Base-by-base conservation (phyloP, 2,329 filamentous ascomycete genomes). In the Erysiphe pulchra region DNA sequence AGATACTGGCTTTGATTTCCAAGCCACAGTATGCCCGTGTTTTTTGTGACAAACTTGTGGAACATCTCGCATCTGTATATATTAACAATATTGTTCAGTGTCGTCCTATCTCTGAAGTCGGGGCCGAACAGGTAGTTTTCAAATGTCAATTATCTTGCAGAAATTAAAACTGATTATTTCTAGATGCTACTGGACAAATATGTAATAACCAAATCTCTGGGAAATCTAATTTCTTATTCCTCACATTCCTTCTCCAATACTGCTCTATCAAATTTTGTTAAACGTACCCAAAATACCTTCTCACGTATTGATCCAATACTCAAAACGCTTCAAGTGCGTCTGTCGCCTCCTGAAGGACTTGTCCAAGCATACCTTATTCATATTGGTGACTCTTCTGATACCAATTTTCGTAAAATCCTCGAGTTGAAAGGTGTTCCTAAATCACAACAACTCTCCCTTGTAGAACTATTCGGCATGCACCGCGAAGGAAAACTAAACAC, bases 301-400 rank as follows among this genome's bases (percentile, higher is more conserved):
- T 75, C 75, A 48, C 83, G 85, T 52, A 77, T 95, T 51, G 87
- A 95, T 56, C 81, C 84, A 0, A 71, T 98, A 18, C 77, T 98
- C 54, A 98, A 98, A 63, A 95, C 90, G 2, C 72, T 98, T 2
- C 90, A 98, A 66, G 87, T 98, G 42, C 83, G 83, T 28, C 76
- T 86, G 2, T 82, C 80, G 4, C 90, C 90, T 0, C 81, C 87
- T 0, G 90, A 98, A 65, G 87, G 83, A 1, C 73, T 98, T 3
- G 86, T 98, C 0, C 87, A 95, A 63, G 90, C 90, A 32, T 98
- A 98, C 60, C 75, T 98, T 32, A 92, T 95, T 60, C 90, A 95
- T 63, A 90, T 98, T 52, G 85, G 75, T 52, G 90, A 98, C 65
- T 77, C 81, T 47, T 92, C 80, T 51, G 90, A 95, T 59, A 73